Evolutionary conservation across 805 yeast genomes (phyloP), one percentile per base, ranked within the genome.

Genomic region (Priceomyces haplophilus): DNA sequence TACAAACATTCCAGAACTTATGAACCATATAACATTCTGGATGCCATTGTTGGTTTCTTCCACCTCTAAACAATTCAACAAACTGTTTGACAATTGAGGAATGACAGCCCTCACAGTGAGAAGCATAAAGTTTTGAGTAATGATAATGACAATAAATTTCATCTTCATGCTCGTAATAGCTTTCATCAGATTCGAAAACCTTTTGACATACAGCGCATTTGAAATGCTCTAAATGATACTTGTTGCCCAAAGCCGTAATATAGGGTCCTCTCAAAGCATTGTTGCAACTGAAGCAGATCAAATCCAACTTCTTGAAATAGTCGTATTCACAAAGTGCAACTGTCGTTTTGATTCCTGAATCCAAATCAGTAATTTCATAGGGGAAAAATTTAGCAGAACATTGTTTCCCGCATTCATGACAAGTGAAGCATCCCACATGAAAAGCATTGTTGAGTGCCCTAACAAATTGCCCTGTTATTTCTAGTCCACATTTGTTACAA

Each of bases 11-110:
- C 99, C 99, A 93, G 56, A 88, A 90, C 62, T 90, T 90, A 69
- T 86, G 90, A 37, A 93, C 95, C 89, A 95, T 95, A 59, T 89
- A 93, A 69, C 99, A 93, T 61, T 95, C 98, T 1, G 97, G 98
- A 64, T 93, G 99, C 99, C 99, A 93, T 59, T 88, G 95, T 61
- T 90, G 96, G 45, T 86, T 84, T 52, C 83, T 77, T 17, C 97
- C 97, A 39, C 97, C 96, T 52, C 93, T 76, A 47, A 81, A 87
- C 35, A 91, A 80, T 62, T 91, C 97, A 29, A 91, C 96, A 62
- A 89, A 93, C 59, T 93, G 98, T 58, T 89, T 89, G 29, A 95
- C 78, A 40, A 95, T 93, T 1, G 97, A 87, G 29, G 87, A 83
- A 44, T 82, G 77, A 66, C 99, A 93, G 24, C 98, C 97, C 66